phyloP scores from a whole-genome alignment of 352 stramenopile genomes.

The Pythium volutum region DNA sequence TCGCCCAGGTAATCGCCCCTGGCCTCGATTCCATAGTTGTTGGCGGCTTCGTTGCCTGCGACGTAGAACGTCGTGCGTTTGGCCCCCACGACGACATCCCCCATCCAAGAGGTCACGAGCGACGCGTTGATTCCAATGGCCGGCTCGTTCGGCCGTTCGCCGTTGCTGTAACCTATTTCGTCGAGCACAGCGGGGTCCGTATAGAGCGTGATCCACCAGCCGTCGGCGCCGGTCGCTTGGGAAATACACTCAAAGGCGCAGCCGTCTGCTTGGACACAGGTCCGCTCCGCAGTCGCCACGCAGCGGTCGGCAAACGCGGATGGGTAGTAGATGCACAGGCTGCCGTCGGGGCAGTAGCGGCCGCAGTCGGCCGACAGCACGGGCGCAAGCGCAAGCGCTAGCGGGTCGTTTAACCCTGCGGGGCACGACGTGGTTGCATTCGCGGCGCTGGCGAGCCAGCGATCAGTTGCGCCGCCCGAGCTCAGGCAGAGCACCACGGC shows the following conservation, averaged over 20 bases:
- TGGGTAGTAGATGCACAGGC: conserved; percentile 14
- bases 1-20: not conserved
- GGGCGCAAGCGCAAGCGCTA: not conserved
- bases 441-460: too few species aligned
- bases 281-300: not conserved
- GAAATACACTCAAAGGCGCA: conserved; percentile 16
- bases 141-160: not conserved
- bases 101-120: conserved; percentile 1
- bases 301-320: not conserved
- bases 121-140: conserved; percentile 8
- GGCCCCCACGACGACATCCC: not conserved
- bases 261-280: conserved; percentile 4
- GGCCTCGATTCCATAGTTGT: not conserved
- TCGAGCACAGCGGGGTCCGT: not conserved
- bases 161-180: conserved; percentile 12
- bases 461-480: too few species aligned
- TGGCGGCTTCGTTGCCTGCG: conserved; percentile 15
- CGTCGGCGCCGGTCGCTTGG: not conserved
- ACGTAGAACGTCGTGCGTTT: not conserved
- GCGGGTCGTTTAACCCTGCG: too few species aligned
- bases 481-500: too few species aligned
- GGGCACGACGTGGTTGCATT: too few species aligned
- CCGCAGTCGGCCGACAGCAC: not conserved
- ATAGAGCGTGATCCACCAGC: conserved; percentile 14
- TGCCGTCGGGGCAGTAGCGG: conserved; percentile 7